Percentiles rank a stretch among this genome's conserved stretches.
These are phyloP conservation scores for Lolium multiflorum DNA, from an alignment of 176 grass and related monocot species.

Conservation along the genomic window DNA sequence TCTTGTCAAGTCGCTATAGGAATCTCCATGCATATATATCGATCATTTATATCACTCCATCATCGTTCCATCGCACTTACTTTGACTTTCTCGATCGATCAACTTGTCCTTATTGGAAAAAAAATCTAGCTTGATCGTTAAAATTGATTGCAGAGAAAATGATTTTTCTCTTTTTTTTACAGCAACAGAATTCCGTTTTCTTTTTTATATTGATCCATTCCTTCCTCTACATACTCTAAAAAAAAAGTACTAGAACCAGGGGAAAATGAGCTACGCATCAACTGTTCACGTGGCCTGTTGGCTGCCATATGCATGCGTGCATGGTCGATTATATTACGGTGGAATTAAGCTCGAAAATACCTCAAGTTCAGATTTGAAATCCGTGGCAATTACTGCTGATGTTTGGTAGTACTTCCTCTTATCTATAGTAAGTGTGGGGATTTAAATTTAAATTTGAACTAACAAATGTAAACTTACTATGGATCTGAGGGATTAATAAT, in stretches of 20 bases:
- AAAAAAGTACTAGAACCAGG: not conserved
- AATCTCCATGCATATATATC: not conserved
- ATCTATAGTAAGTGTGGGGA: no score
- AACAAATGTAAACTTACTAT: no score
- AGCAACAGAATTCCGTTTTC: not conserved
- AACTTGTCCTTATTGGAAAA: not conserved
- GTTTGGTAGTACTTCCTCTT: not conserved
- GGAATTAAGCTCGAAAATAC: not conserved
- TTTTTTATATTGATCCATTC: not conserved
- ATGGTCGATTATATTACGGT: not conserved
- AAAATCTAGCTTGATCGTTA: not conserved
- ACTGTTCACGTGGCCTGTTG: not conserved
- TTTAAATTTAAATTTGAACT: no score
- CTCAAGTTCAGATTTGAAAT: not conserved
- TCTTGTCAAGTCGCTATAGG: not conserved
- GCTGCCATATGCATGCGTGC: not conserved
- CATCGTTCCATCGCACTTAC: not conserved
- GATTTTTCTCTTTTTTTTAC: not conserved
- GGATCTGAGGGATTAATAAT: no score
- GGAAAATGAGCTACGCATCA: no score
- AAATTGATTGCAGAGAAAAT: not conserved
- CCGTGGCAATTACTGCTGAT: not conserved
- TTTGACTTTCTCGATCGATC: not conserved
- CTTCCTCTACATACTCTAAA: not conserved
- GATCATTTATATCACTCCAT: not conserved